Evolutionary conservation across 2,329 filamentous ascomycete genomes (phyloP).

Genomic region (Botrytis squamosa): DNA sequence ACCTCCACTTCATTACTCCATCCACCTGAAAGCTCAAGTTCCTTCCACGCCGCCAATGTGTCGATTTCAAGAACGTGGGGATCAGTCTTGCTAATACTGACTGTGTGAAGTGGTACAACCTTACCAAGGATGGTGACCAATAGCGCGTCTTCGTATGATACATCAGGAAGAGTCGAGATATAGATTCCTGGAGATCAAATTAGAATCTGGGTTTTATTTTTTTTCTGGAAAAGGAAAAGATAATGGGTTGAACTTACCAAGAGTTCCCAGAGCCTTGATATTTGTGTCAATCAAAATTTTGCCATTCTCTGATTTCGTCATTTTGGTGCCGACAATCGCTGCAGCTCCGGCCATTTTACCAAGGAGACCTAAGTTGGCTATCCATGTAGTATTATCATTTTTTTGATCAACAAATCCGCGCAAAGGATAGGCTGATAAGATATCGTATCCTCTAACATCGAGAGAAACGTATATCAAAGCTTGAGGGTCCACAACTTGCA

Average conservation of each 20-base stretch:
- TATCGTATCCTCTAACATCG: constrained; percentile 69
- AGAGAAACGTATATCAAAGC: constrained; percentile 63
- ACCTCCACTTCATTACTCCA: constrained; percentile 81
- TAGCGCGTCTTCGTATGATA: constrained; percentile 63
- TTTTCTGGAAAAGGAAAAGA: background rate
- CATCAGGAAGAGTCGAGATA: constrained; percentile 64
- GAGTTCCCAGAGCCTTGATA: constrained; percentile 75
- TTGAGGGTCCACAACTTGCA: constrained; percentile 45
- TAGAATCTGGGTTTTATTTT: constrained; percentile 19
- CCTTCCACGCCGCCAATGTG: constrained; percentile 72
- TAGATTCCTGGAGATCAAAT: constrained; percentile 60
- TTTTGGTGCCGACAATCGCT: constrained; percentile 64
- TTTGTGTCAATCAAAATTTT: constrained; percentile 64
- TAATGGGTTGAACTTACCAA: constrained; percentile 52
- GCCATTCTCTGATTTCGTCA: constrained; percentile 58
- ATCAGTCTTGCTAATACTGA: constrained; percentile 55
- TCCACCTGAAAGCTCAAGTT: constrained; percentile 65
- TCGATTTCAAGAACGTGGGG: constrained; percentile 72
- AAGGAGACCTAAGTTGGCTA: constrained; percentile 74
- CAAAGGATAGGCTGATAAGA: constrained; percentile 72
- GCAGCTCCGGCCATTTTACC: constrained; percentile 89
- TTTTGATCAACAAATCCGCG: constrained; percentile 50
- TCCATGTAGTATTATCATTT: constrained; percentile 45
- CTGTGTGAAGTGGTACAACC: constrained; percentile 65
- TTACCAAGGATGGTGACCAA: constrained; percentile 73